phyloP scores from a whole-genome alignment of 1,284 basidiomycete species.

The Cryptococcus wingfieldii region DNA sequence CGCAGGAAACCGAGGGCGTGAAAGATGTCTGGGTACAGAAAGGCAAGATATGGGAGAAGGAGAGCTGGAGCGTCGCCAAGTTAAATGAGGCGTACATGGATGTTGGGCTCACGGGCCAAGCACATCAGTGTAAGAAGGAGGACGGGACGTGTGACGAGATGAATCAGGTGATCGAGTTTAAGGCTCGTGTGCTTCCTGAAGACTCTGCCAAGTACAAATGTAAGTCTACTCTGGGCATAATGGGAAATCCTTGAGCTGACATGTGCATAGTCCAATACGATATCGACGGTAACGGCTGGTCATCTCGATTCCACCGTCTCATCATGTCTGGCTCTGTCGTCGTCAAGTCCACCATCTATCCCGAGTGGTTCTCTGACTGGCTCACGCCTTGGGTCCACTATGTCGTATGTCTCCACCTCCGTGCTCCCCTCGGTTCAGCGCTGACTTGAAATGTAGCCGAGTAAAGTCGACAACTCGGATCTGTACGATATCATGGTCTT shows the following conservation, averaged over 20 bases:
- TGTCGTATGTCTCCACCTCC: slow-evolving; percentile 20
- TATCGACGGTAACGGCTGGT: slow-evolving; percentile 48
- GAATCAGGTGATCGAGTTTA: slow-evolving; percentile 33
- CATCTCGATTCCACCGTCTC: slow-evolving; percentile 42
- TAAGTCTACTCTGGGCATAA: slow-evolving; percentile 12
- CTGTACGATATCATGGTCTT: slow-evolving; percentile 53
- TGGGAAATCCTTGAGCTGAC: neutral
- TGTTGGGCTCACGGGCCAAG: slow-evolving; percentile 44
- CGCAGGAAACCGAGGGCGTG: slow-evolving; percentile 31
- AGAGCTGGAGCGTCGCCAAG: slow-evolving; percentile 26
- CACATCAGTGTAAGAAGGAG: slow-evolving; percentile 44
- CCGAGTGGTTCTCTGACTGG: slow-evolving; percentile 51
- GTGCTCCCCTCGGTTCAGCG: neutral
- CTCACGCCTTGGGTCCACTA: slow-evolving; percentile 52
- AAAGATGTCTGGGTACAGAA: slow-evolving; percentile 42
- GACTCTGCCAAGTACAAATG: slow-evolving; percentile 42
- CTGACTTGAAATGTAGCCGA: slow-evolving; percentile 32
- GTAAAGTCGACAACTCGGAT: slow-evolving; percentile 53
- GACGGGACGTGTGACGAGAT: slow-evolving; percentile 49
- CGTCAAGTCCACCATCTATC: slow-evolving; percentile 50
- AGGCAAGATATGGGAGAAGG: slow-evolving; percentile 30
- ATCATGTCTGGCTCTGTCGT: slow-evolving; percentile 48
- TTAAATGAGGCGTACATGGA: slow-evolving; percentile 48
- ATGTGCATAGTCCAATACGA: slow-evolving; percentile 20
- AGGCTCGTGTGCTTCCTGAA: slow-evolving; percentile 29